Percentiles rank a stretch among this genome's conserved stretches.
phyloP scores from a whole-genome alignment of 2,329 filamentous ascomycete species.

The Beauveria caledonica region DNA sequence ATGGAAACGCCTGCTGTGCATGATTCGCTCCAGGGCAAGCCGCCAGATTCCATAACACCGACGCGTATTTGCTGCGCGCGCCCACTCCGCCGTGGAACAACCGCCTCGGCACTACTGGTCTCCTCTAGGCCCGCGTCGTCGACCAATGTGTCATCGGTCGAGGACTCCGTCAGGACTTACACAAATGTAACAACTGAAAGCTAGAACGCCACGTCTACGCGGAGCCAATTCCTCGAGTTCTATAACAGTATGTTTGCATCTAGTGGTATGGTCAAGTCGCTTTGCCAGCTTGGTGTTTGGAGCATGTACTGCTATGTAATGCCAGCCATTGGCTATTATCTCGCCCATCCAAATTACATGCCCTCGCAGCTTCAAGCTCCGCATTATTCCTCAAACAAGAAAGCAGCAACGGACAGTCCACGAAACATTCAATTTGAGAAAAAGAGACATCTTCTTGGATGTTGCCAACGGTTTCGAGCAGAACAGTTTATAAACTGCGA shows the following conservation, averaged over 20 bases:
- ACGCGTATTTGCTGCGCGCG: not conserved
- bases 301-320: not conserved
- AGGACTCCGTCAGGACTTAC: not conserved
- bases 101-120: not conserved
- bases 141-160: not conserved
- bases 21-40: not conserved
- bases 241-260: not conserved
- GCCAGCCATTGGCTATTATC: not conserved
- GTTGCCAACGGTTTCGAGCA: not conserved
- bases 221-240: not conserved
- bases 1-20: not conserved
- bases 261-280: not conserved
- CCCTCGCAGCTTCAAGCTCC: not conserved
- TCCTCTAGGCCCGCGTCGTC: not conserved
- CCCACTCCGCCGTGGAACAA: not conserved
- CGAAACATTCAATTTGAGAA: not conserved
- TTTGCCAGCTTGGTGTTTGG: not conserved
- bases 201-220: not conserved
- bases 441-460: not conserved
- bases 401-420: not conserved
- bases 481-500: not conserved
- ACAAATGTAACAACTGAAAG: not conserved
- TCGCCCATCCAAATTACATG: not conserved
- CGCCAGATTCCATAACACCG: constrained; percentile 1
- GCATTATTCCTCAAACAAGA: not conserved